phyloP scores from a whole-genome alignment of 352 stramenopile genomes.

The Pythium monospermum region DNA sequence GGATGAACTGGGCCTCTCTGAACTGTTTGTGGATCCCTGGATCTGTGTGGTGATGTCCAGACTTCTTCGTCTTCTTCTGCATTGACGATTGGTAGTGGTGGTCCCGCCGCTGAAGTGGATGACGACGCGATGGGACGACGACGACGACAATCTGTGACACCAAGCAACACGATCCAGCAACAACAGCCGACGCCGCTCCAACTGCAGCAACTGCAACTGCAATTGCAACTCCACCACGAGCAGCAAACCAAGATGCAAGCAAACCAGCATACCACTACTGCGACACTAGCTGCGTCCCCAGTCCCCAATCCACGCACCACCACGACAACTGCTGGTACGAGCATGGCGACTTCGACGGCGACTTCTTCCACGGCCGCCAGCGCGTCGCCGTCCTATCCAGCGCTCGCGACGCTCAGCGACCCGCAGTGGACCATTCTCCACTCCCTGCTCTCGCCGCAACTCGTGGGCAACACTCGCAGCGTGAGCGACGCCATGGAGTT shows the following conservation, averaged over 20 bases:
- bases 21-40: no score
- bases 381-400: not conserved
- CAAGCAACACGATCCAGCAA: no score
- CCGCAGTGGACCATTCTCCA: slow-evolving; percentile 77
- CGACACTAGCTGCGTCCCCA: slow-evolving; percentile 1
- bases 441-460: slow-evolving; percentile 72
- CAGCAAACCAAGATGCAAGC: no score
- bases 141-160: no score
- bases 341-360: not conserved
- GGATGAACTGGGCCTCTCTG: no score
- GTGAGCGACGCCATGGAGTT: slow-evolving; percentile 56
- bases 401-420: slow-evolving; percentile 43
- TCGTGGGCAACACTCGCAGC: slow-evolving; percentile 8
- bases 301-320: not conserved
- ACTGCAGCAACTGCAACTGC: no score
- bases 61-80: not conserved
- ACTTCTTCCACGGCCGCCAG: not conserved
- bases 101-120: no score
- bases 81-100: not conserved
- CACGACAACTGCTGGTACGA: no score
- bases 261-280: not conserved
- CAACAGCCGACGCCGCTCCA: no score
- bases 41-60: no score
- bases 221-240: no score
- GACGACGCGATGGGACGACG: not conserved